Evolutionary conservation across 2,329 filamentous ascomycete species (phyloP).

Genomic region (Colletotrichum costaricense): DNA sequence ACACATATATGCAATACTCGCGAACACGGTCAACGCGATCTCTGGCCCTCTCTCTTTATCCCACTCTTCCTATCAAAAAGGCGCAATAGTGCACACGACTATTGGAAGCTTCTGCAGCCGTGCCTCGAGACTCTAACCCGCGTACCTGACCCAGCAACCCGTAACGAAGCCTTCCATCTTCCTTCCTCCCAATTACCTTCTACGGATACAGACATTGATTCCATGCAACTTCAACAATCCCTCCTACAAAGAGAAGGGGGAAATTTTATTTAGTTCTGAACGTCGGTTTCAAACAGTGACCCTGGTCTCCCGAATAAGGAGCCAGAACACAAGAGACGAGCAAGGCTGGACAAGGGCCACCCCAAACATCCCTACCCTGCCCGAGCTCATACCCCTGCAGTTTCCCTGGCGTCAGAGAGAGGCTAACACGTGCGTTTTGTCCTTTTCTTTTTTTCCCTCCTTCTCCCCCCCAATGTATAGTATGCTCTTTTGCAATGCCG

Average conservation of each 20-base stretch:
- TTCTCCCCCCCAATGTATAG: no score
- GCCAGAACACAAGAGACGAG: slow-evolving; percentile 6
- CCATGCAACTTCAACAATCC: background rate
- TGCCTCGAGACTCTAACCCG: background rate
- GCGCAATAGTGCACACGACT: background rate
- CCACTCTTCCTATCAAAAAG: background rate
- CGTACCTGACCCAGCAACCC: background rate
- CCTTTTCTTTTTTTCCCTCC: background rate
- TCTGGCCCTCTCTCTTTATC: background rate
- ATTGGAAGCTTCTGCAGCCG: background rate
- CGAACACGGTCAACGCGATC: background rate
- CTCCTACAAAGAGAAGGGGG: background rate
- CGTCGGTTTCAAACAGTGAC: slow-evolving; percentile 29
- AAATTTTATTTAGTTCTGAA: slow-evolving; percentile 6
- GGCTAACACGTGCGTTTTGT: slow-evolving; percentile 25
- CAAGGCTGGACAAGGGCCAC: slow-evolving; percentile 26
- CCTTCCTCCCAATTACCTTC: background rate
- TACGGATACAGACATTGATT: background rate
- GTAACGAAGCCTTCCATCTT: background rate
- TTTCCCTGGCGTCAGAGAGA: slow-evolving; percentile 14
- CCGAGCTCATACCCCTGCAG: slow-evolving; percentile 32
- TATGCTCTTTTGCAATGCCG: background rate
- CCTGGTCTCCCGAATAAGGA: slow-evolving; percentile 15
- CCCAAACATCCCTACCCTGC: slow-evolving; percentile 14
- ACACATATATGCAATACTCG: background rate